Evolutionary conservation across 108 stramenopile genomes (phyloP).

Genomic region (Stephanodiscus triporus): DNA sequence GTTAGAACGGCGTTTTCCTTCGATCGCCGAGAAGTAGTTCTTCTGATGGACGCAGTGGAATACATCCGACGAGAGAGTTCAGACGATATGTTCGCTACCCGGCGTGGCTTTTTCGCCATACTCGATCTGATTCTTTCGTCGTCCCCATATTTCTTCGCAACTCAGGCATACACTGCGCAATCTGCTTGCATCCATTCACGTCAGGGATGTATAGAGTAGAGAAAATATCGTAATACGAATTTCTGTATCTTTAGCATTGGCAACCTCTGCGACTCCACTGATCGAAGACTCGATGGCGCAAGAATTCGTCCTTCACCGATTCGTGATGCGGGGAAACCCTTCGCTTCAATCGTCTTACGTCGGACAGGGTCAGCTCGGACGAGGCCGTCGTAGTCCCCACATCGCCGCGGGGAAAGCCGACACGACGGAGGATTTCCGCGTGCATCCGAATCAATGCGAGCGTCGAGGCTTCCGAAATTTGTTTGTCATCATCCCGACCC

Average conservation of each 20-base stretch:
- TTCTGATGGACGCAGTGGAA: too few relatives aligned
- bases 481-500: constrained; percentile 14
- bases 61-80: too few relatives aligned
- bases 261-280: constrained; percentile 67
- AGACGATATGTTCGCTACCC: too few relatives aligned
- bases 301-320: constrained; percentile 57
- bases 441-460: constrained; percentile 18
- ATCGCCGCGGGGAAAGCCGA: constrained; percentile 2
- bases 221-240: too few relatives aligned
- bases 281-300: constrained; percentile 70
- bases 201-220: too few relatives aligned
- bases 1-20: too few relatives aligned
- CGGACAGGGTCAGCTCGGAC: constrained; percentile 31
- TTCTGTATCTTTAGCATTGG: not conserved
- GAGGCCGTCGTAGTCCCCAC: not conserved
- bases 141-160: too few relatives aligned
- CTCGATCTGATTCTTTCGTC: too few relatives aligned
- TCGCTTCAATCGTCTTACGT: constrained; percentile 57
- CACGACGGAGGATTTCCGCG: constrained; percentile 20
- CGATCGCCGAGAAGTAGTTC: too few relatives aligned
- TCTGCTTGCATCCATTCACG: too few relatives aligned
- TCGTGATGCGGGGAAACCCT: constrained; percentile 60
- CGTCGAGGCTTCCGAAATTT: constrained; percentile 29
- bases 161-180: too few relatives aligned
- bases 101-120: too few relatives aligned